Evolutionary conservation across 2,329 filamentous ascomycete species (phyloP).

Genomic region (Cercospora brassicicola): DNA sequence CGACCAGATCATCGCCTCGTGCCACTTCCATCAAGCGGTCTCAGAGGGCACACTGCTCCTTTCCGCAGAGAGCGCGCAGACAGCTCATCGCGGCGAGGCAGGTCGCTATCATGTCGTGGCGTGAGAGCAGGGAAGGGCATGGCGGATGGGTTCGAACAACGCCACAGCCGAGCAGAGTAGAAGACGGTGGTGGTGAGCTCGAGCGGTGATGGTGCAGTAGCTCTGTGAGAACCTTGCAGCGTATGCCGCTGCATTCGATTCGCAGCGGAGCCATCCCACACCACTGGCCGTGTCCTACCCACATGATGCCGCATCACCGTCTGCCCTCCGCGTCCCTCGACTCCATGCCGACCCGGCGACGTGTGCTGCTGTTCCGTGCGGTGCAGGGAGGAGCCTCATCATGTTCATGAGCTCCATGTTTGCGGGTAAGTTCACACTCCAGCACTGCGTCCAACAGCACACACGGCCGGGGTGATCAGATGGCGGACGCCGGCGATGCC

Average conservation of each 20-base stretch:
- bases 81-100: too few relatives aligned
- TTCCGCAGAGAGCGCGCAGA: too few relatives aligned
- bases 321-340: not conserved
- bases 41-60: too few relatives aligned
- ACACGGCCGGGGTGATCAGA: not conserved
- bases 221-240: constrained; percentile 4
- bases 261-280: not conserved
- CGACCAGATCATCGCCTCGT: too few relatives aligned
- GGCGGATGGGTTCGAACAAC: too few relatives aligned
- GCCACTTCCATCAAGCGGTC: too few relatives aligned
- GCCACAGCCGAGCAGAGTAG: too few relatives aligned
- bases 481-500: not conserved
- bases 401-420: constrained; percentile 27
- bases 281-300: not conserved
- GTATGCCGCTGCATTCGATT: constrained; percentile 6
- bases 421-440: constrained; percentile 14
- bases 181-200: not conserved
- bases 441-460: not conserved
- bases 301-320: not conserved
- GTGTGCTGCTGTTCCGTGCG: not conserved
- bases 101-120: too few relatives aligned
- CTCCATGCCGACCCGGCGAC: not conserved
- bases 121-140: too few relatives aligned
- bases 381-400: not conserved
- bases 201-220: constrained; percentile 8